Evolutionary conservation across 352 stramenopile genomes (phyloP).

Genomic region (Thraustochytrium sp.): DNA sequence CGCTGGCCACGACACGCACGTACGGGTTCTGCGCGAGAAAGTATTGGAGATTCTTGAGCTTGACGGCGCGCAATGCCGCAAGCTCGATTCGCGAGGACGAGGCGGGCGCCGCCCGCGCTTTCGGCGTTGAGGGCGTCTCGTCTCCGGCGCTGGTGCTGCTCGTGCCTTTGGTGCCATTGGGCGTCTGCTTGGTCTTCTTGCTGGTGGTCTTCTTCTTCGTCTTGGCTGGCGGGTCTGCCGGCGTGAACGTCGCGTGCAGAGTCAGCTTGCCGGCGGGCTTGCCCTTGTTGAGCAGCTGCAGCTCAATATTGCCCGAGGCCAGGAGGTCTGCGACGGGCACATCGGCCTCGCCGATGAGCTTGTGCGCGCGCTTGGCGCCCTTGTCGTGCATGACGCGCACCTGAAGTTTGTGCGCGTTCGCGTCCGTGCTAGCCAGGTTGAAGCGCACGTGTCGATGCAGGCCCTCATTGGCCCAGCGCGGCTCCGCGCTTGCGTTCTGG

Average conservation of each 20-base stretch:
- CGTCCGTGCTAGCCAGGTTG: background rate
- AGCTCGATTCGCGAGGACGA: background rate
- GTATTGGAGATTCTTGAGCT: background rate
- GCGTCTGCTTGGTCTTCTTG: too few relatives aligned
- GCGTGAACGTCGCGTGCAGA: background rate
- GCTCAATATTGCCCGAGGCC: background rate
- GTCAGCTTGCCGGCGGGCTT: background rate
- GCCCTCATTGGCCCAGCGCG: background rate
- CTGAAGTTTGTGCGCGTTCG: background rate
- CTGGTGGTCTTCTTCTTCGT: background rate
- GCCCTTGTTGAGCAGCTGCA: background rate
- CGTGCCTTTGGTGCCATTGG: too few relatives aligned
- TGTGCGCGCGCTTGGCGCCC: background rate
- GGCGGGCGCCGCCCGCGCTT: too few relatives aligned
- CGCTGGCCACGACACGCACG: background rate
- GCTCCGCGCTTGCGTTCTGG: conserved; percentile 2
- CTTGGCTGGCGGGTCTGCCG: background rate
- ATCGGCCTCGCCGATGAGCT: background rate
- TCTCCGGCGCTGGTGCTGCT: background rate
- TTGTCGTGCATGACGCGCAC: conserved; percentile 39
- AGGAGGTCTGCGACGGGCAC: background rate
- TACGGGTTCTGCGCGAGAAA: conserved; percentile 21
- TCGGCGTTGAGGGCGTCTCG: background rate
- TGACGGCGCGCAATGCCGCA: background rate
- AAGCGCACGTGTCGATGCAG: background rate